Evolutionary conservation across 306 rosid genomes (phyloP).

Genomic region (Castanospermum australe): DNA sequence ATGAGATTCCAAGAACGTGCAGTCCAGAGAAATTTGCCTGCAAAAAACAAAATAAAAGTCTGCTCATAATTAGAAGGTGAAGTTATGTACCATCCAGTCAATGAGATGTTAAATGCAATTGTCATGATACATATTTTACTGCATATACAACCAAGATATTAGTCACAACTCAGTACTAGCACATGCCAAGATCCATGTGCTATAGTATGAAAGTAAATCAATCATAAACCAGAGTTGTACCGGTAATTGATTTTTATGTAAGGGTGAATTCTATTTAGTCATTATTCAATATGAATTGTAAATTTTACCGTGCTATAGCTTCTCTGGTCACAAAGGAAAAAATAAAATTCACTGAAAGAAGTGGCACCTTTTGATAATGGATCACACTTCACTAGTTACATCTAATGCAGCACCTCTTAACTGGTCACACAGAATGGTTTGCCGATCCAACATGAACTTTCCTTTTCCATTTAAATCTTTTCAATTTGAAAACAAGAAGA

Average conservation of each 20-base stretch:
- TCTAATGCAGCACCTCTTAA: background rate
- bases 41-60: constrained; percentile 21
- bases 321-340: background rate
- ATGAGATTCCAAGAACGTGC: constrained; percentile 79
- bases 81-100: background rate
- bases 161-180: background rate
- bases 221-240: background rate
- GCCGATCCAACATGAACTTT: background rate
- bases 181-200: background rate
- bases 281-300: background rate
- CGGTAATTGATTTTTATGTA: background rate
- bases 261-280: background rate
- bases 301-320: background rate
- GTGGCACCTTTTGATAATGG: too few species aligned
- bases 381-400: background rate
- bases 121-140: background rate
- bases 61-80: background rate
- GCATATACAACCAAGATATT: background rate
- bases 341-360: background rate
- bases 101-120: background rate
- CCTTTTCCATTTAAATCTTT: background rate
- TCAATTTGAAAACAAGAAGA: background rate
- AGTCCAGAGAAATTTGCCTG: constrained; percentile 78
- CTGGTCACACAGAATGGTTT: too few species aligned
- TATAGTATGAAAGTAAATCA: background rate